These are phyloP conservation scores for Penicillium sp. DNA, from an alignment of 2,329 filamentous ascomycete species.

Conservation along the genomic window DNA sequence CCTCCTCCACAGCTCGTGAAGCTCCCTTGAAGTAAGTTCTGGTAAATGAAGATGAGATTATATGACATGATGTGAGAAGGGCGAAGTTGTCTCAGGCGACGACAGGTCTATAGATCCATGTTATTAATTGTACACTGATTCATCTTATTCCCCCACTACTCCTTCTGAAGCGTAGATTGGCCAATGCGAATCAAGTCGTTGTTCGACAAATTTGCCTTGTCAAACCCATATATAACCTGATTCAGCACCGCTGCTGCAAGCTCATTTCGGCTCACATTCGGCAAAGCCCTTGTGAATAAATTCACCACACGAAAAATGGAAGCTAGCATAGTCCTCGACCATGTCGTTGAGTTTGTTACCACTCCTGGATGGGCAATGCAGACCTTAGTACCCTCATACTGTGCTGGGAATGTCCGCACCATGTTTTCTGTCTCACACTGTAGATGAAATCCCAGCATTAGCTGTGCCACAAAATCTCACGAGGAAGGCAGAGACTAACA, in stretches of 20 bases:
- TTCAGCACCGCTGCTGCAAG: slow-evolving; percentile 8
- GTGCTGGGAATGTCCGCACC: slow-evolving; percentile 2
- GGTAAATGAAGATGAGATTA: background rate
- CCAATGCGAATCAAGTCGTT: slow-evolving; percentile 11
- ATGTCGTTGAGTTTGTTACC: slow-evolving; percentile 4
- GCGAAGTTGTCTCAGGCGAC: too few species aligned
- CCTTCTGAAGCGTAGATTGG: background rate
- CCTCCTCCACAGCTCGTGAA: background rate
- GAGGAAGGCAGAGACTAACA: background rate
- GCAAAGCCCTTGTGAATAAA: slow-evolving; percentile 1
- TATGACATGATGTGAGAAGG: background rate
- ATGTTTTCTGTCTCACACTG: slow-evolving; percentile 13
- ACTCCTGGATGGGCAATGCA: slow-evolving; percentile 12
- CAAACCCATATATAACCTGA: slow-evolving; percentile 6
- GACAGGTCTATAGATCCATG: too few species aligned
- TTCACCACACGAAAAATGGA: background rate
- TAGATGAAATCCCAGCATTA: background rate
- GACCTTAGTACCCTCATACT: background rate
- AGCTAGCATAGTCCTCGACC: background rate
- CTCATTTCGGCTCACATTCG: slow-evolving; percentile 3
- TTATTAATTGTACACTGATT: background rate
- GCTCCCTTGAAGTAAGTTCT: background rate
- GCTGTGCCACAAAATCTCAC: background rate
- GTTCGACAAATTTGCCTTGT: slow-evolving; percentile 18
- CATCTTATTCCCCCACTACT: background rate